Base-by-base conservation (phyloP, 345 rosid genomes). In the Adansonia digitata region DNA sequence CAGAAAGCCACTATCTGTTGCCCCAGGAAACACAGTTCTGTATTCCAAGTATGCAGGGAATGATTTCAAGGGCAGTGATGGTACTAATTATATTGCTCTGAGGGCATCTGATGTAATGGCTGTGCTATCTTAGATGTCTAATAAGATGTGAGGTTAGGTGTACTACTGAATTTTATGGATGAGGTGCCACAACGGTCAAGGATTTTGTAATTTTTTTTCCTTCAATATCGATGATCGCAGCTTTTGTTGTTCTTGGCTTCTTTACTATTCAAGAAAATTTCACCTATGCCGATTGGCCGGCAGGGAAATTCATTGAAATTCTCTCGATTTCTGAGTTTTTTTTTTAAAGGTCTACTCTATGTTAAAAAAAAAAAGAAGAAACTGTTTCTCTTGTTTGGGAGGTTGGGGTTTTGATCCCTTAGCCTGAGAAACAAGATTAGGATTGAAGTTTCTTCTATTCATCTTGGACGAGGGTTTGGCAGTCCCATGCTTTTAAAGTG, bases 21-120 rank as follows among this genome's bases (percentile, higher is more conserved):
- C 85, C 2, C 78, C 90, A 0, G 98, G 98, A 55, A 87, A 80
- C 88, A 85, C 97, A 2, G 97, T 96, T 46, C 79, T 96, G 73
- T 91, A 87, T 87, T 89, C 99, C 63, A 93, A 93, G 87, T 93
- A 93, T 27, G 97, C 97, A 0, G 98, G 98, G 20, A 93, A 89
- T 34, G 99, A 91, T 77, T 93, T 90, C 82, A 88, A 90, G 86
- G 91, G 90, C 43, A 86, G 74, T 35, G 97, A 96, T 39, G 98
- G 94, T 11, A 55, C 88, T 35, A 86, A 86, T 81, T 96, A 92
- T 83, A 90, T 93, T 73, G 98, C 92, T 20, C 81, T 96, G 8
- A 88, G 91, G 84, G 94, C 81, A 60, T 81, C 97, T 17, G 98
- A 96, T 83, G 90, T 96, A 26, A 91, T 96, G 94, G 98, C 99